Conservation (phyloP, 306 rosid genomes). For the Cyclanthera cordifolia region DNA sequence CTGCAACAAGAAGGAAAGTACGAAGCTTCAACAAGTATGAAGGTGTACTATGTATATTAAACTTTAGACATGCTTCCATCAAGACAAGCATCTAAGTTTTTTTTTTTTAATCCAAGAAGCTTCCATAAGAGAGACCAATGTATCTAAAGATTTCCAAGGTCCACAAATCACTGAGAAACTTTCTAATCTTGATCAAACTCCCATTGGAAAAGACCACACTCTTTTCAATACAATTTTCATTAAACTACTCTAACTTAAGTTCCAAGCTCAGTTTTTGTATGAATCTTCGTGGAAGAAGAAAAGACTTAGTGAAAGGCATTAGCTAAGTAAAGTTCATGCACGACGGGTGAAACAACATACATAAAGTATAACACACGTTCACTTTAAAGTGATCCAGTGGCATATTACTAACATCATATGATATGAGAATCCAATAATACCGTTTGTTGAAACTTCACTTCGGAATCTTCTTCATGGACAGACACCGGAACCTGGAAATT, state of each 20-base stretch:
- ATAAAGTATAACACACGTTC: background rate
- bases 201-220: background rate
- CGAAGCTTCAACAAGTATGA: background rate
- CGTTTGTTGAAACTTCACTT: conserved; percentile 46
- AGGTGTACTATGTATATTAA: background rate
- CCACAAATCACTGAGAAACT: background rate
- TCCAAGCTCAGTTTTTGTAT: too few species aligned
- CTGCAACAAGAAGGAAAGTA: background rate
- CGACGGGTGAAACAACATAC: background rate
- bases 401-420: background rate
- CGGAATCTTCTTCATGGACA: conserved; percentile 40
- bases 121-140: background rate
- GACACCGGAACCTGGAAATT: conserved; percentile 61
- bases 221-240: background rate
- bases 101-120: background rate
- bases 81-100: background rate
- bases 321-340: background rate
- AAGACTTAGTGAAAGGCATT: background rate
- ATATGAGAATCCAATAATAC: conserved; percentile 24
- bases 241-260: background rate
- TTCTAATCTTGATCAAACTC: background rate
- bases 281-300: too few species aligned
- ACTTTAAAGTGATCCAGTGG: background rate
- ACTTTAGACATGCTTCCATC: background rate
- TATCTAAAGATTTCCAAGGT: conserved; percentile 2